Evolutionary conservation across 225 moss, liverwort and hornwort species (phyloP).

Genomic region (Ulota crispa): DNA sequence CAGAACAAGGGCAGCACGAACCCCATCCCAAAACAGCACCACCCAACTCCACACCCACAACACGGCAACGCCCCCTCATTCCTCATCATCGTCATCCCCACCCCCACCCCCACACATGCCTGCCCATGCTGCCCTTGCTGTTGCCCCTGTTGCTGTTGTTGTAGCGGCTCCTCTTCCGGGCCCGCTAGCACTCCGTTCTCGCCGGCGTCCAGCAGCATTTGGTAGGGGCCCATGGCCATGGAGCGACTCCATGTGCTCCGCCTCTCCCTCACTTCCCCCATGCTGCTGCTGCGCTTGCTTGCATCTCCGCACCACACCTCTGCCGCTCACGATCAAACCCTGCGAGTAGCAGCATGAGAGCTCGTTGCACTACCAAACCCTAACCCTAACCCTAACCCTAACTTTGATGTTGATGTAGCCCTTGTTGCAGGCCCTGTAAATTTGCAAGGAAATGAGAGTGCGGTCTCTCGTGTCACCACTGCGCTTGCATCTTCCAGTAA

Average conservation of each 20-base stretch:
- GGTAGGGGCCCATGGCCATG: conserved; percentile 7
- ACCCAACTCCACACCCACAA: conserved; percentile 53
- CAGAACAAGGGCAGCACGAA: conserved; percentile 48
- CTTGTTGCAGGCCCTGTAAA: background rate
- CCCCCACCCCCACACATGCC: too few relatives aligned
- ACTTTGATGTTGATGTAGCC: too few relatives aligned
- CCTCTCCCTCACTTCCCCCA: conserved; percentile 38
- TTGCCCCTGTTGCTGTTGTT: too few relatives aligned
- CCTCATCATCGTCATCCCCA: too few relatives aligned
- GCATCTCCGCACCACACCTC: background rate
- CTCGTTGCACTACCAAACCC: too few relatives aligned
- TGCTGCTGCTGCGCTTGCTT: background rate
- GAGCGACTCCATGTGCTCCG: conserved; percentile 15
- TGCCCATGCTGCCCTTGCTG: too few relatives aligned
- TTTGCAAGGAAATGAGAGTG: background rate
- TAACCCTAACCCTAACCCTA: too few relatives aligned
- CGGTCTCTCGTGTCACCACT: background rate
- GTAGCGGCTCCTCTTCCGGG: too few relatives aligned
- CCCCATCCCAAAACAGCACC: conserved; percentile 59
- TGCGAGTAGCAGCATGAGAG: too few relatives aligned
- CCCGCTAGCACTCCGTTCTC: too few relatives aligned
- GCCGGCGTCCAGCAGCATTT: background rate
- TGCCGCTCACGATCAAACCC: too few relatives aligned
- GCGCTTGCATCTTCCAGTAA: background rate
- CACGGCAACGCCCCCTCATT: conserved; percentile 23